Evolutionary conservation across 768 basidiomycete genomes (phyloP).

Genomic region (Boletales sp.): DNA sequence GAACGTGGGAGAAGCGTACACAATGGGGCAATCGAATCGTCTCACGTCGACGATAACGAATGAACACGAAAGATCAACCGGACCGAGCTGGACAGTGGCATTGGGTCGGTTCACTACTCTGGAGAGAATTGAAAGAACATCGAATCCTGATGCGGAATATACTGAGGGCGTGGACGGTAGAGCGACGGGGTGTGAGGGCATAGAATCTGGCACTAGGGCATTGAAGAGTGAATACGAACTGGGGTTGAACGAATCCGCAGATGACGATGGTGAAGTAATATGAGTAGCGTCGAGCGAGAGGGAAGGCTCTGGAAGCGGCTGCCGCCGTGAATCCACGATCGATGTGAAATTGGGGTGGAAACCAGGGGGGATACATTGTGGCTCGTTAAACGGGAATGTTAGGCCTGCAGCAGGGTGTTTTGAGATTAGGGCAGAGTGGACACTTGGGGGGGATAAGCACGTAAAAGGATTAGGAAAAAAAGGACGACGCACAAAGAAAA

Average conservation of each 20-base stretch:
- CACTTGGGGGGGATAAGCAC: constrained; percentile 20
- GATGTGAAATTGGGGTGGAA: not conserved
- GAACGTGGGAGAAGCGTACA: constrained; percentile 89
- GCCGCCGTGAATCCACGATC: constrained; percentile 4
- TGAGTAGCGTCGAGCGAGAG: constrained; percentile 3
- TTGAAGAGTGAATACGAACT: constrained; percentile 4
- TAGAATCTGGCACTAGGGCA: not conserved
- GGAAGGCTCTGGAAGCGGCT: constrained; percentile 3
- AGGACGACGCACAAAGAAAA: constrained; percentile 29
- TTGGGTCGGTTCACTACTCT: constrained; percentile 71
- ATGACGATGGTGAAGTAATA: constrained; percentile 4
- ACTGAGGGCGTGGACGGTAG: constrained; percentile 44
- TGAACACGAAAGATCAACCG: constrained; percentile 89
- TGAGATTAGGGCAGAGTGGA: constrained; percentile 17
- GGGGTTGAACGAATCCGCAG: constrained; percentile 4
- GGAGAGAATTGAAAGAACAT: constrained; percentile 77
- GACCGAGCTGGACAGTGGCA: constrained; percentile 77
- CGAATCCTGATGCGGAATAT: constrained; percentile 91
- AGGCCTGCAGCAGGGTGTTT: constrained; percentile 7
- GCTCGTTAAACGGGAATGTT: not conserved
- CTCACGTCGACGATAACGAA: constrained; percentile 88
- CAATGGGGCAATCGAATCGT: constrained; percentile 78
- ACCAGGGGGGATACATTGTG: not conserved
- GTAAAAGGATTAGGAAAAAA: not conserved
- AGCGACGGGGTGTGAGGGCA: constrained; percentile 8